These are phyloP conservation scores for Phytophthora rubi DNA, from an alignment of 352 stramenopile genomes.

Conservation along the genomic window DNA sequence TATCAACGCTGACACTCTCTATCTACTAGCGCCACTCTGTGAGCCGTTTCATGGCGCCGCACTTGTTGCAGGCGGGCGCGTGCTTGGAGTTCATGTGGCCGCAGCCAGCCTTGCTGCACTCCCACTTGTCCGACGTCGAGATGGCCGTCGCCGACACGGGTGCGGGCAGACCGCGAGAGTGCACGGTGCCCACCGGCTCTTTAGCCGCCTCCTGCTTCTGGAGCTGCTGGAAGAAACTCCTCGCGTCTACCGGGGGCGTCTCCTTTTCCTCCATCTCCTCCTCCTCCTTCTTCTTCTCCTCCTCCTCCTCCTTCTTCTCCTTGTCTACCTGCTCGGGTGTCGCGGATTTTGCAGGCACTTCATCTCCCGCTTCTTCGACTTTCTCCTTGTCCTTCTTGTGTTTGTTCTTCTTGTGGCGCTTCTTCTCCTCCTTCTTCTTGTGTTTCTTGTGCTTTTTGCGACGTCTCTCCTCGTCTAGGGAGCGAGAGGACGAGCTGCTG, in stretches of 20 bases:
- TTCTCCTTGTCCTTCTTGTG: slow-evolving; percentile 33
- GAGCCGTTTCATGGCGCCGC: slow-evolving; percentile 80
- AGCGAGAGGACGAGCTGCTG: background rate
- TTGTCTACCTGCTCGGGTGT: background rate
- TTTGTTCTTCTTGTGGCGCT: slow-evolving; percentile 35
- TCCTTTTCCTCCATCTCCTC: background rate
- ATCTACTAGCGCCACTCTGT: slow-evolving; percentile 64
- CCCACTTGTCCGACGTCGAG: slow-evolving; percentile 59
- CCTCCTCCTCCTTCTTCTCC: slow-evolving; percentile 4
- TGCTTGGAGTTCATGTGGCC: slow-evolving; percentile 77
- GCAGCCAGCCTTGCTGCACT: slow-evolving; percentile 69
- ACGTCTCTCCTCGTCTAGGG: slow-evolving; percentile 14
- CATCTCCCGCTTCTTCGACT: background rate
- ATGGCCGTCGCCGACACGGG: slow-evolving; percentile 37
- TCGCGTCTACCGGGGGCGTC: slow-evolving; percentile 32
- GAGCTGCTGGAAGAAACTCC: slow-evolving; percentile 74
- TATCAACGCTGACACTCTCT: slow-evolving; percentile 5
- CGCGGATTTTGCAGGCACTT: background rate
- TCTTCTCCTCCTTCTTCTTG: slow-evolving; percentile 42
- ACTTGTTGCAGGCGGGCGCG: slow-evolving; percentile 68
- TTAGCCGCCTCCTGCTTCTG: slow-evolving; percentile 67
- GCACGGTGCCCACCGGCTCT: slow-evolving; percentile 61
- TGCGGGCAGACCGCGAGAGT: slow-evolving; percentile 49
- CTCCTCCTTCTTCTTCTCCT: background rate
- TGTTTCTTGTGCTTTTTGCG: slow-evolving; percentile 28